Evolutionary conservation across 441 rosid species (phyloP), one percentile per base, ranked within the genome.

Genomic region (Biscutella laevigata): DNA sequence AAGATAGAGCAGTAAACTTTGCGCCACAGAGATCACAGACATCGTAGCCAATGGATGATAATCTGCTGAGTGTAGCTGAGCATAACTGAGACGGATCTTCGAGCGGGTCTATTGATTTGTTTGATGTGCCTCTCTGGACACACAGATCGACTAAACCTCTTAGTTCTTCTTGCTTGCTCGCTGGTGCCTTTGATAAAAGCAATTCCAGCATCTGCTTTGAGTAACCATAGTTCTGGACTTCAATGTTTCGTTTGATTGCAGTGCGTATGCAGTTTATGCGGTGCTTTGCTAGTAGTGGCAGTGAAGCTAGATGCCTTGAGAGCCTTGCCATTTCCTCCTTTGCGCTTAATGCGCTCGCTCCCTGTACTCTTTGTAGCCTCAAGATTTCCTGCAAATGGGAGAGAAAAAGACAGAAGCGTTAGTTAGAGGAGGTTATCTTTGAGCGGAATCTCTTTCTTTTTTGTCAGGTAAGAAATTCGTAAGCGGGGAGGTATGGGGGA

Each of bases 241-340:
- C 99, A 96, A 89, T 94, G 74, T 94, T 94, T 43, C 96, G 65
- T 77, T 83, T 94, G 59, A 94, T 88, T 46, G 97, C 97, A 3
- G 96, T 88, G 26, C 95, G 84, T 15, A 88, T 84, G 76, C 96
- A 94, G 70, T 88, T 88, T 72, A 94, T 89, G 14, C 99, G 73
- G 71, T 94, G 99, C 72, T 84, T 89, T 47, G 97, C 95, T 28
- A 79, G 83, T 61, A 94, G 81, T 28, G 97, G 95, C 42, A 89
- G 70, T 41, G 99, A 94, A 48, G 86, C 90, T 48, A 94, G 74
- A 73, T 89, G 99, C 41, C 97, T 83, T 8, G 97, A 81, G 25
- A 88, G 77, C 66, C 99, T 81, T 3, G 90, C 99, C 95, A 94
- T 88, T 84, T 94, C 99, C 48, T 84, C 97, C 68, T 88, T 94